These are phyloP conservation scores for Fusarium stilboides DNA, from an alignment of 2,329 filamentous ascomycete genomes.

Conservation along the genomic window DNA sequence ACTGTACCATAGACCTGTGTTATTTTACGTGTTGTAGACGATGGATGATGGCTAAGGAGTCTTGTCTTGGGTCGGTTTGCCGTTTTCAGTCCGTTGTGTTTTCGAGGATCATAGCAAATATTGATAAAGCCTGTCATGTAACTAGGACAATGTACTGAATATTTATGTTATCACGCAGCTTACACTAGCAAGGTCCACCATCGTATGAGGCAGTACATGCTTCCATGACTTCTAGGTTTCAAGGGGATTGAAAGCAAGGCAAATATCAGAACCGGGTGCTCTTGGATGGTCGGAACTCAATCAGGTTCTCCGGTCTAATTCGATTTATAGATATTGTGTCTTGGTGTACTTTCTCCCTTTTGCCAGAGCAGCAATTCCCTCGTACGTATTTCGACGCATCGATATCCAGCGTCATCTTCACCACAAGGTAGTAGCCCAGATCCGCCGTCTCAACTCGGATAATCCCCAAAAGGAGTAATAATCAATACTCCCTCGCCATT, in stretches of 20 bases:
- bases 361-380: no score
- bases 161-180: background rate
- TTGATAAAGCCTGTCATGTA: constrained; percentile 6
- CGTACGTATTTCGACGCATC: no score
- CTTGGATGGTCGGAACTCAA: background rate
- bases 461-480: no score
- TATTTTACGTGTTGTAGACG: constrained; percentile 25
- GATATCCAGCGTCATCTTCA: no score
- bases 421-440: no score
- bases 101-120: constrained; percentile 1
- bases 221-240: background rate
- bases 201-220: no score
- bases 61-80: constrained; percentile 9
- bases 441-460: no score
- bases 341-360: no score
- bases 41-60: constrained; percentile 23
- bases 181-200: no score
- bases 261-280: background rate
- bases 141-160: constrained; percentile 19
- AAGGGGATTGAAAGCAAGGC: background rate
- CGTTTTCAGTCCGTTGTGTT: constrained; percentile 8
- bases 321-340: no score
- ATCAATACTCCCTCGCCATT: no score
- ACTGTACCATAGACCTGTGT: constrained; percentile 24
- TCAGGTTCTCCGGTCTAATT: no score